Evolutionary conservation across 1,284 basidiomycete species (phyloP), one percentile per base, ranked within the genome.

Genomic region (Melampsora larici-populina): DNA sequence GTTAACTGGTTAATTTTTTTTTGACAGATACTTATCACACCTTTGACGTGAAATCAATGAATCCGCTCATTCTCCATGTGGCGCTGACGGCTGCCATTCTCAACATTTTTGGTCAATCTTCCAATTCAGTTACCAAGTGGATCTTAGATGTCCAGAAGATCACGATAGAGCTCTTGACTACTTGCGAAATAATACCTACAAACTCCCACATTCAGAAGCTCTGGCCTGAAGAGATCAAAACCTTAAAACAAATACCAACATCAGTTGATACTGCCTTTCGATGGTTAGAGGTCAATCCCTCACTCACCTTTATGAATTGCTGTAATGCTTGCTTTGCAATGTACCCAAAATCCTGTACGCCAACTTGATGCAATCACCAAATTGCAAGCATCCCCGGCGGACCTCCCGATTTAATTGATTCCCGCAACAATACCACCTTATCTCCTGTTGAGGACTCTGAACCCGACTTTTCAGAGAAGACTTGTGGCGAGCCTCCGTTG

Each of bases 21-120:
- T 6, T 40, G 5, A 43, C 62, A 74, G 72, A 36, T 68, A 4
- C 3, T 29, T 67, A 55, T 48, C 63, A 75, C 40, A 24, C 0
- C 7, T 75, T 75, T 31, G 48, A 7, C 31, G 24, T 75, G 29
- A 67, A n/a, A 21, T 15, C 36, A n/a, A 21, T 46, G 2, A 62
- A 75, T 51, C 64, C 64, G 17, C 31, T 48, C n/a, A 33, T 67
- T 51, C 17, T 75, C 29, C 63, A 75, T 48, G n/a, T 67, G 11
- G 66, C 64, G 24, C 64, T 75, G 1, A 46, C 67, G 46, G 46
- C 55, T 40, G 64, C 64, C n/a, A 75, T 67, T 6, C 72, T 75
- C 36, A 58, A 46, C 15, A 36, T 75, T 11, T 60, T 67, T 48
- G 43, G 49, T 40, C 46, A 75, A 21, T 26, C 36, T 24, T 75